Base-by-base conservation (phyloP, 1,284 basidiomycete species). In the Ceratobasidium papillatum region DNA sequence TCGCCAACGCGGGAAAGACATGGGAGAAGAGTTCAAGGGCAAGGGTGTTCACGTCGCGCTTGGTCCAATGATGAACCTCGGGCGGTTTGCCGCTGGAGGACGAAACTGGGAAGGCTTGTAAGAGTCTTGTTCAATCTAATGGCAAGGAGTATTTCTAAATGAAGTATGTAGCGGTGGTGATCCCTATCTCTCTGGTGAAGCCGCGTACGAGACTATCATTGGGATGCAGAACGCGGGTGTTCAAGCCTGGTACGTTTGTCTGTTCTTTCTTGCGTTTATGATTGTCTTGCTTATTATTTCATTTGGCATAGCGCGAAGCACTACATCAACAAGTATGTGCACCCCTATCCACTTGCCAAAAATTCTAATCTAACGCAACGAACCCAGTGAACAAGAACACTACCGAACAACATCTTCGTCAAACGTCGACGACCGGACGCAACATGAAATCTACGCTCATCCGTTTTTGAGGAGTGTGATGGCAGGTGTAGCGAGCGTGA, bases 401-500 rank as follows among this genome's bases (percentile, higher is more conserved):
- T 75, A 77, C 63, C 74, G 77, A 7, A 69, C 61, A 4, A 69
- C 77, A 54, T 63, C 65, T 7, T 72, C 76, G 14, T 77, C 76
- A n/a, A 76, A 76, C 41, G 74, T 77, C n/a, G 76, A 76, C 62
- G 76, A 78, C 27, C 52, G 75, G 47, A 74, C 74, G 9, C 82
- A 91, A 80, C 91, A 91, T 80, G 91, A 92, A 80, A 84, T 92
- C 12, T 92, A 92, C 80, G 86, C 89, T 0, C 88, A 88, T 75
- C 90, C 91, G 0, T 95, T 94, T 85, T 80, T 93, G 79, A 86
- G 87, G 75, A 89, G 90, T 62, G 87, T 94, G 17, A 87, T 90
- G 83, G 92, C 92, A 0, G 93, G 92, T 41, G 90, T 92, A 2
- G 86, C 90, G 0, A 87, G 88, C 58, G 86, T 95, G 74, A 95